phyloP scores from a whole-genome alignment of 441 rosid genomes.

The Adansonia madagascariensis region DNA sequence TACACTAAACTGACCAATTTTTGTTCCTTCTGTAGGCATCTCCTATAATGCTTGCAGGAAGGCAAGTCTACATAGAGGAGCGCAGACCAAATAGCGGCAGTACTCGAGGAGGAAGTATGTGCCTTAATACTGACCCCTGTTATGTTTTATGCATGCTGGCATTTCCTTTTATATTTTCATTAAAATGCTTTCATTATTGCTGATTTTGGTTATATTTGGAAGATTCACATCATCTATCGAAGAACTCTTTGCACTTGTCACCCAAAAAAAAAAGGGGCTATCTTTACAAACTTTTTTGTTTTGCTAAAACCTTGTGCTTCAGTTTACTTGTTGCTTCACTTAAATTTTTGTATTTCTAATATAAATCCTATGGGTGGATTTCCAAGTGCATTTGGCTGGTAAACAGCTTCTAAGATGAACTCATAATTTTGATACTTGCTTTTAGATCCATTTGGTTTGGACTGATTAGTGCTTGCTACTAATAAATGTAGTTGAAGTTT shows the following conservation, averaged over 20 bases:
- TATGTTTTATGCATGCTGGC: background rate
- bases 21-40: constrained; percentile 60
- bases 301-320: background rate
- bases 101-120: constrained; percentile 89
- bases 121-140: constrained; percentile 10
- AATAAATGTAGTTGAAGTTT: background rate
- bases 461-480: background rate
- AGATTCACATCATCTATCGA: background rate
- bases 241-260: background rate
- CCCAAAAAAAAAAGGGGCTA: background rate
- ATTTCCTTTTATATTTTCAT: background rate
- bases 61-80: constrained; percentile 89
- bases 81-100: constrained; percentile 89
- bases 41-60: constrained; percentile 88
- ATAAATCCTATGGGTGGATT: constrained; percentile 7
- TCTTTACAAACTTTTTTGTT: background rate
- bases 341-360: constrained; percentile 6
- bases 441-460: background rate
- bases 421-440: background rate
- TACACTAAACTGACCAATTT: background rate
- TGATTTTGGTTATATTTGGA: background rate
- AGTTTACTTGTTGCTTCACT: background rate
- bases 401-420: background rate
- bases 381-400: constrained; percentile 1
- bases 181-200: background rate